These are phyloP conservation scores for Polymyxa betae DNA, from an alignment of 208 protist species.

Conservation along the genomic window DNA sequence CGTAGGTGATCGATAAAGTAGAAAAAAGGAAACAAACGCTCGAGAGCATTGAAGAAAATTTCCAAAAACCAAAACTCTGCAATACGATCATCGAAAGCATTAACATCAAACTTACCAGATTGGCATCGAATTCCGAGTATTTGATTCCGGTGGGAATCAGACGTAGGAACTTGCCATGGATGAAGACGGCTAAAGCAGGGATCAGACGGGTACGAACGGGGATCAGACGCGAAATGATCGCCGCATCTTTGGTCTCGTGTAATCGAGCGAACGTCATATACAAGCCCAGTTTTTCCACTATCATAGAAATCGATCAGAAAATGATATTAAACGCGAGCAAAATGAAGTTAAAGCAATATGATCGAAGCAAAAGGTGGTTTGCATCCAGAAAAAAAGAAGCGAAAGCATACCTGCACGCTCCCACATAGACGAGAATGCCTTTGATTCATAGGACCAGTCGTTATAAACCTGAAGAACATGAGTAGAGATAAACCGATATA, in stretches of 20 bases:
- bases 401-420: conserved; percentile 44
- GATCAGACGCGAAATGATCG: background rate
- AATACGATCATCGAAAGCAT: too few species aligned
- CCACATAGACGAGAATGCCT: background rate
- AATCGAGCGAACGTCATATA: conserved; percentile 5
- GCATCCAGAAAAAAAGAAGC: too few species aligned
- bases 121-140: background rate
- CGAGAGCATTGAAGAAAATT: too few species aligned
- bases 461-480: conserved; percentile 13
- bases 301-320: background rate
- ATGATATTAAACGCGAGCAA: background rate
- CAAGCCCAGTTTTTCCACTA: conserved; percentile 24
- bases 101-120: too few species aligned
- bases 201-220: conserved; percentile 14
- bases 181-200: conserved; percentile 18
- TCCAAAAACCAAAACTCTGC: too few species aligned
- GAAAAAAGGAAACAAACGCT: too few species aligned
- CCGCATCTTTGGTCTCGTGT: background rate
- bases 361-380: too few species aligned
- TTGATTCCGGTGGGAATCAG: background rate
- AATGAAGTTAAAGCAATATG: too few species aligned
- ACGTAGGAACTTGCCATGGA: conserved; percentile 6
- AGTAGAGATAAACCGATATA: too few species aligned
- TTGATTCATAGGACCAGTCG: background rate
- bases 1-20: too few species aligned